Conservation (phyloP, 441 rosid genomes). For the Gossypium aridum region DNA sequence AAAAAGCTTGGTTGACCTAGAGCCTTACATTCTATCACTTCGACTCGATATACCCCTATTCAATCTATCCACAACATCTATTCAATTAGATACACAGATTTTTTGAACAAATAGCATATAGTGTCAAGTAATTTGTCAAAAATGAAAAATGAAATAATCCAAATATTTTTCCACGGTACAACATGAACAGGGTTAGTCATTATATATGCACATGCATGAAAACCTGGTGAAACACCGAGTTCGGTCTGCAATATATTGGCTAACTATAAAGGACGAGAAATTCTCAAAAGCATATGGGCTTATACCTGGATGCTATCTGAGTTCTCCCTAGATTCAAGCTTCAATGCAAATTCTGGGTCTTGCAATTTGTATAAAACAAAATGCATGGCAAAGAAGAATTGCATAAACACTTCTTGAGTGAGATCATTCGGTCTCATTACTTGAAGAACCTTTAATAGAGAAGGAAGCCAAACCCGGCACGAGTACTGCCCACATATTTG, state of each 20-base stretch:
- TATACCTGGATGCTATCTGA: conserved; percentile 69
- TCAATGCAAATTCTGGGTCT: conserved; percentile 73
- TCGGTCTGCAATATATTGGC: not conserved
- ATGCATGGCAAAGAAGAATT: conserved; percentile 54
- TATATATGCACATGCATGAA: not conserved
- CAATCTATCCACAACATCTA: not conserved
- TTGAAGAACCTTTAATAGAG: conserved; percentile 58
- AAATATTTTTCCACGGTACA: not conserved
- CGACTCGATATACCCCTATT: not conserved
- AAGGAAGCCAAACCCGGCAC: conserved; percentile 83
- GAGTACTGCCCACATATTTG: conserved; percentile 81
- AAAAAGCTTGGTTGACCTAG: not conserved
- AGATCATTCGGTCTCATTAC: conserved; percentile 32
- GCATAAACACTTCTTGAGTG: conserved; percentile 32
- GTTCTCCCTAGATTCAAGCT: conserved; percentile 54
- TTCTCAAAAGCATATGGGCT: conserved; percentile 11
- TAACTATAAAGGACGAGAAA: not conserved
- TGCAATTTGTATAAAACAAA: conserved; percentile 63
- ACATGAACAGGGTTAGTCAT: not conserved
- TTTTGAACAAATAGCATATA: not conserved
- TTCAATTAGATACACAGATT: not conserved
- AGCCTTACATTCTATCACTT: not conserved
- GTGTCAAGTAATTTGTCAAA: not conserved
- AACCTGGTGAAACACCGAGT: not conserved
- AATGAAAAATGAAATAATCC: not conserved